Evolutionary conservation across 2,329 filamentous ascomycete genomes (phyloP).

Genomic region (Setomelanomma holmii): DNA sequence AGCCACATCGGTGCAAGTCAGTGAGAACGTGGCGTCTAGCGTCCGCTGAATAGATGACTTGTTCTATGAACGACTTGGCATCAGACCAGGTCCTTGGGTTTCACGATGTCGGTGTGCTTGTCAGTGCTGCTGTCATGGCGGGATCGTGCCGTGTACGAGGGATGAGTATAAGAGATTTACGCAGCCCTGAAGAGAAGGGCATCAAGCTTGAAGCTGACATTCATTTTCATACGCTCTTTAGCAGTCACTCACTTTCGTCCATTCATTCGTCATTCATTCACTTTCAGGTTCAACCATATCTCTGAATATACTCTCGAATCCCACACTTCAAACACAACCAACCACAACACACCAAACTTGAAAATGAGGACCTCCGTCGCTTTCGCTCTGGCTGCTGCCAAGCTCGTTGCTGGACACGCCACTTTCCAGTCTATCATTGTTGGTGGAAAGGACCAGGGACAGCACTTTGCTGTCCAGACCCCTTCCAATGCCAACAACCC

Average conservation of each 20-base stretch:
- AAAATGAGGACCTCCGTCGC: constrained; percentile 44
- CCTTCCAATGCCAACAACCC: constrained; percentile 49
- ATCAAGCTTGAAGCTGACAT: constrained; percentile 44
- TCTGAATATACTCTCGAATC: constrained; percentile 27
- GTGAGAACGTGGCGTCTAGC: constrained; percentile 15
- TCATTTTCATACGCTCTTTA: constrained; percentile 42
- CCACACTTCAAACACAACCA: constrained; percentile 17
- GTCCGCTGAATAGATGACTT: constrained; percentile 36
- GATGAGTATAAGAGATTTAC: constrained; percentile 33
- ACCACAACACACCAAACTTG: constrained; percentile 18
- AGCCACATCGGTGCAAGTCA: background rate
- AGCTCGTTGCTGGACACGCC: constrained; percentile 44
- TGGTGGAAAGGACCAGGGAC: constrained; percentile 40
- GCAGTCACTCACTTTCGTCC: constrained; percentile 35
- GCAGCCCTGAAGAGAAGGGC: constrained; percentile 12
- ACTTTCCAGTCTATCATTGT: constrained; percentile 54
- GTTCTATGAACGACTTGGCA: constrained; percentile 22
- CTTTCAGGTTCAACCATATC: constrained; percentile 17
- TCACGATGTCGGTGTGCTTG: constrained; percentile 14
- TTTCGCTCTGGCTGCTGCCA: constrained; percentile 42
- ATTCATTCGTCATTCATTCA: constrained; percentile 34
- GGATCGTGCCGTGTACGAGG: constrained; percentile 21
- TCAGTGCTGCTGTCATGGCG: constrained; percentile 21
- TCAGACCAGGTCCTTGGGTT: constrained; percentile 20
- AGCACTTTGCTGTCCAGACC: constrained; percentile 54